Base-by-base conservation (phyloP, 2,329 filamentous ascomycete genomes). In the Talaromyces sp. region DNA sequence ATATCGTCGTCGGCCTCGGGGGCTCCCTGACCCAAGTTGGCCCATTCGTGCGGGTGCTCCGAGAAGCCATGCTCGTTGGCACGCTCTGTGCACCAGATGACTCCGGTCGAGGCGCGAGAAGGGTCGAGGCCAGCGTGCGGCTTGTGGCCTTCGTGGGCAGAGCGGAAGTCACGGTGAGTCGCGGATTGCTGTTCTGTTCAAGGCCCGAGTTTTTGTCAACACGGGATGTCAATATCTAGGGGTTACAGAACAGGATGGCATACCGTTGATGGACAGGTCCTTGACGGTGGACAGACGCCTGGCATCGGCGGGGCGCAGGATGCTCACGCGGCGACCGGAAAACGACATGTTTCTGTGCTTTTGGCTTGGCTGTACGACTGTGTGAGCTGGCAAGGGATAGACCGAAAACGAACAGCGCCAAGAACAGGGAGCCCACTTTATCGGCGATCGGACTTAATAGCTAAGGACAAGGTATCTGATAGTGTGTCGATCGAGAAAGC, bases 1-100 rank as follows among this genome's bases (percentile, higher is more conserved):
- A 97, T 97, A 65, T 94, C 91, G 66, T 95, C 91, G 68, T 96
- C 93, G 63, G 95, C 93, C 75, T 97, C 92, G 50, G 92, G 92
- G 17, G 92, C 92, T 67, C 92, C 92, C 79, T 97, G 93, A 32
- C 93, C 93, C 57, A 97, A 81, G 74, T 97, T 97, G 61, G 93
- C 92, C 93, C 93, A 97, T 64, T 82, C 77, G 2, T 89, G 83
- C 11, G 91, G 92, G 66, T 92, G 83, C 3, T 97, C 92, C 56
- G 86, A 79, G 79, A 89, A 97, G 68, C 93, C 93, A 77, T 93
- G 90, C 77, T 97, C 92, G 73, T 87, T 85, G 58, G 92, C 92
- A 67, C 91, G 88, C 60, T 80, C 77, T 38, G 76, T 79, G 59
- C 74, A 76, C 93, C 93, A 97, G 65, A 97, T 90, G 3, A 97